These are phyloP conservation scores for Ceratobasidium sp. DNA, from an alignment of 1,284 basidiomycete genomes.

Conservation along the genomic window DNA sequence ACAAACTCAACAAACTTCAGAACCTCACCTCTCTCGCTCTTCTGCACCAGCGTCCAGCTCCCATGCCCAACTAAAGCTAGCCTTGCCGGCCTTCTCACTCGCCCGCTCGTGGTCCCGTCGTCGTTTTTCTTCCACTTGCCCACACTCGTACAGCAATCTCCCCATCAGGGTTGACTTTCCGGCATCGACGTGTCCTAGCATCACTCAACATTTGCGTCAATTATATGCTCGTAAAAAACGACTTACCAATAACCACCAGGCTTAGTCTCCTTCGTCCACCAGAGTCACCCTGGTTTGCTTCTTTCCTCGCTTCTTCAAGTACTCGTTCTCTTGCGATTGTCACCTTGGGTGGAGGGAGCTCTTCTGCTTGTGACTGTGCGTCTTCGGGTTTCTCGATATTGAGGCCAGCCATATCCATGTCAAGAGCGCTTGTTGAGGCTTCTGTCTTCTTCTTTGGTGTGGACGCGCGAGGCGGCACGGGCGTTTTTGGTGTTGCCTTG, in stretches of 20 bases:
- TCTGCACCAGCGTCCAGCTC: constrained; percentile 93
- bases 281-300: constrained; percentile 66
- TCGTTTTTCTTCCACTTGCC: constrained; percentile 87
- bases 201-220: neutral
- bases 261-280: constrained; percentile 79
- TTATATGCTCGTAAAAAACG: neutral
- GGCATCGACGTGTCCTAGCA: constrained; percentile 94
- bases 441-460: constrained; percentile 42
- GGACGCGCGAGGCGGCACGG: constrained; percentile 8
- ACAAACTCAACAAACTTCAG: neutral
- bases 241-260: constrained; percentile 92
- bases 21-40: constrained; percentile 85
- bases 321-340: constrained; percentile 85
- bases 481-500: constrained; percentile 24
- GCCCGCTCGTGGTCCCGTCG: constrained; percentile 88
- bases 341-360: constrained; percentile 70
- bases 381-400: constrained; percentile 69
- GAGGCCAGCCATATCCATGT: constrained; percentile 79
- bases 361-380: constrained; percentile 60
- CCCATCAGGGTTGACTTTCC: constrained; percentile 99
- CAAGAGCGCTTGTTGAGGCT: constrained; percentile 54
- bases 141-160: constrained; percentile 90
- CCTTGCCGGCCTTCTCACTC: constrained; percentile 91
- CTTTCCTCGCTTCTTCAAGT: constrained; percentile 79
- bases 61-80: constrained; percentile 98